Percentiles rank a stretch among this genome's conserved stretches.
phyloP scores from a whole-genome alignment of 2,329 filamentous ascomycete genomes.

The Fusarium setosum region DNA sequence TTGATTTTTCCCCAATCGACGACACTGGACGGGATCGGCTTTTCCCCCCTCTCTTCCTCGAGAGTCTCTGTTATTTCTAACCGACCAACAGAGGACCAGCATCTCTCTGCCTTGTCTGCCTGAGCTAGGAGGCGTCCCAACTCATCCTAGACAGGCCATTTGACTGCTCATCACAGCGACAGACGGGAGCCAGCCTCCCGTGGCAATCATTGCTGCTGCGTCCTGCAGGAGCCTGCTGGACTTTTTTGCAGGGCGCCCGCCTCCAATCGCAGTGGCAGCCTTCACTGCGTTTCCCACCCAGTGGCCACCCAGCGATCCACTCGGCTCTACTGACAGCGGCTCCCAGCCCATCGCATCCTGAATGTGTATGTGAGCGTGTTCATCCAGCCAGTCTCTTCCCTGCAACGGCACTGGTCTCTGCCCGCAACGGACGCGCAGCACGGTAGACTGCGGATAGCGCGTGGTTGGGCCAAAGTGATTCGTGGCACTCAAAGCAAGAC shows the following conservation, averaged over 20 bases:
- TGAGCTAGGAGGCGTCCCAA: slow-evolving; percentile 6
- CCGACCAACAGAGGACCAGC: background rate
- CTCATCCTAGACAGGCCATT: slow-evolving; percentile 8
- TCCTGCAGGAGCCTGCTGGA: slow-evolving; percentile 31
- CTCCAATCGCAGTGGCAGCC: slow-evolving; percentile 37
- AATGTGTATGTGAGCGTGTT: slow-evolving; percentile 29
- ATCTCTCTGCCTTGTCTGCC: slow-evolving; percentile 6
- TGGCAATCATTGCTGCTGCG: slow-evolving; percentile 14
- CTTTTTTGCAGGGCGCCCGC: slow-evolving; percentile 22
- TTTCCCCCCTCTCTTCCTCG: background rate
- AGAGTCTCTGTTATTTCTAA: background rate
- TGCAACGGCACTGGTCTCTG: slow-evolving; percentile 11
- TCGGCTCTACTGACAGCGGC: slow-evolving; percentile 28
- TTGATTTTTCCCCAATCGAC: slow-evolving; percentile 7
- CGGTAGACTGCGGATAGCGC: slow-evolving; percentile 31
- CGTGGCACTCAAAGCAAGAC: slow-evolving; percentile 34
- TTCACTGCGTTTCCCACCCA: slow-evolving; percentile 18
- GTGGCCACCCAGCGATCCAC: slow-evolving; percentile 33
- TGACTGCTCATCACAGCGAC: slow-evolving; percentile 11
- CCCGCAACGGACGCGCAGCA: slow-evolving; percentile 12
- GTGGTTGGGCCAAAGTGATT: slow-evolving; percentile 31
- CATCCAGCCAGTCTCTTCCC: slow-evolving; percentile 23
- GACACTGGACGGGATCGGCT: background rate
- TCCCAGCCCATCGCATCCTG: slow-evolving; percentile 31
- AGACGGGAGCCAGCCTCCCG: slow-evolving; percentile 1